Conservation (phyloP, 768 basidiomycete species). For the Kwoniella heveanensis region DNA sequence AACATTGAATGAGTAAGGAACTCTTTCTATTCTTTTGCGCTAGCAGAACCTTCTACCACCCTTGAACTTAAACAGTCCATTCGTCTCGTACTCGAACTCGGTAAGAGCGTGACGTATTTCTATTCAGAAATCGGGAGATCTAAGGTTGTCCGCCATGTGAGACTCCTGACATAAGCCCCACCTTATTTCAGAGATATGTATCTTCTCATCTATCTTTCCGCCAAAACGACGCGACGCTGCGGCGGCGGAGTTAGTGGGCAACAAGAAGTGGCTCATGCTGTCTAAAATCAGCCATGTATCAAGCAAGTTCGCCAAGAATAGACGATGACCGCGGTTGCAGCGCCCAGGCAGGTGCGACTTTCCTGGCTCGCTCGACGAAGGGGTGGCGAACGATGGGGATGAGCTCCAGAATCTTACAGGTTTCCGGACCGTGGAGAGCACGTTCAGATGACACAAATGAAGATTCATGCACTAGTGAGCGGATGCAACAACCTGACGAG, state of each 20-base stretch:
- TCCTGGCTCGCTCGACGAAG: not conserved
- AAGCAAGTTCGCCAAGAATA: not conserved
- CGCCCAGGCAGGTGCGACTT: no score
- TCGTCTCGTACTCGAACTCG: not conserved
- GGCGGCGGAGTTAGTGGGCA: no score
- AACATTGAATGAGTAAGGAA: not conserved
- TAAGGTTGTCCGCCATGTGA: not conserved
- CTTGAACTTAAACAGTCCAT: not conserved
- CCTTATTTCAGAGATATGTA: not conserved
- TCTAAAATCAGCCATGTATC: not conserved
- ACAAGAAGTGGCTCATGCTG: not conserved
- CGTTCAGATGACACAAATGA: not conserved
- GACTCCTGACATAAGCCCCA: not conserved
- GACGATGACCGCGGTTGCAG: not conserved
- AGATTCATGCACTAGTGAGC: not conserved
- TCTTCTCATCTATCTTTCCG: not conserved
- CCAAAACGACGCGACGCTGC: no score
- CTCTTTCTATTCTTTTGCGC: not conserved
- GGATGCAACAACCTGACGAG: not conserved
- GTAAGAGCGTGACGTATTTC: not conserved
- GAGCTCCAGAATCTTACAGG: not conserved
- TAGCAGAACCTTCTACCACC: not conserved
- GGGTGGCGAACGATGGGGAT: not conserved
- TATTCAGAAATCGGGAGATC: not conserved
- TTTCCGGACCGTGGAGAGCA: not conserved